Conservation (phyloP, 441 rosid genomes). For the Erodium texanum region DNA sequence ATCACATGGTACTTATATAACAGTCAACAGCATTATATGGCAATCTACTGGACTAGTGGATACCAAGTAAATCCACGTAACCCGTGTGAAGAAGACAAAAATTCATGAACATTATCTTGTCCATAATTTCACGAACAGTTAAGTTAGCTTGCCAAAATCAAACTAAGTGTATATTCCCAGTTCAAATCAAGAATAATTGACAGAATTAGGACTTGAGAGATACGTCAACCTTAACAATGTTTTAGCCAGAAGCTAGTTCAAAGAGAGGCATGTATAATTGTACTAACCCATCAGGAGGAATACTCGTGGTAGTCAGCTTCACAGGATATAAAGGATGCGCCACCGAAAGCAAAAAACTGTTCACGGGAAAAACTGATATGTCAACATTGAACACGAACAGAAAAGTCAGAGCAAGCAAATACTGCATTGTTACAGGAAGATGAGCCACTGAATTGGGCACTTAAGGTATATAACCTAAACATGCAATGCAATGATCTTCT, state of each 20-base stretch:
- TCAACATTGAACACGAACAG: conserved; percentile 1
- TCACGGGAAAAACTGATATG: conserved; percentile 14
- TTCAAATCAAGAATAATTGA: neutral
- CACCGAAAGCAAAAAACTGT: conserved; percentile 68
- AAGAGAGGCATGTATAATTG: neutral
- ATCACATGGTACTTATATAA: neutral
- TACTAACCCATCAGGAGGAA: conserved; percentile 79
- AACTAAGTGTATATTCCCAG: neutral
- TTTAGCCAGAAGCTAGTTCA: neutral
- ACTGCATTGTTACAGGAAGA: conserved; percentile 4
- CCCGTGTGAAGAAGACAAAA: neutral
- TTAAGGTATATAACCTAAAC: neutral
- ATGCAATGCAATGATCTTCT: neutral
- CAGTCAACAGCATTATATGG: neutral
- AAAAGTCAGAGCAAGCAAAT: conserved; percentile 1
- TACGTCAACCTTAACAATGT: neutral
- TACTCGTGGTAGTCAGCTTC: conserved; percentile 46
- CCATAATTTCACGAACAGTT: neutral
- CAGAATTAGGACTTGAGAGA: neutral
- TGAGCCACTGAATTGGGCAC: neutral
- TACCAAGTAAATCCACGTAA: neutral
- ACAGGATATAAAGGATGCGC: conserved; percentile 63
- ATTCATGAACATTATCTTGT: no score
- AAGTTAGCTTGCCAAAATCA: neutral
- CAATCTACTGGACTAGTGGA: neutral